Evolutionary conservation across 2,329 filamentous ascomycete species (phyloP).

Genomic region (Lojkania enalia): DNA sequence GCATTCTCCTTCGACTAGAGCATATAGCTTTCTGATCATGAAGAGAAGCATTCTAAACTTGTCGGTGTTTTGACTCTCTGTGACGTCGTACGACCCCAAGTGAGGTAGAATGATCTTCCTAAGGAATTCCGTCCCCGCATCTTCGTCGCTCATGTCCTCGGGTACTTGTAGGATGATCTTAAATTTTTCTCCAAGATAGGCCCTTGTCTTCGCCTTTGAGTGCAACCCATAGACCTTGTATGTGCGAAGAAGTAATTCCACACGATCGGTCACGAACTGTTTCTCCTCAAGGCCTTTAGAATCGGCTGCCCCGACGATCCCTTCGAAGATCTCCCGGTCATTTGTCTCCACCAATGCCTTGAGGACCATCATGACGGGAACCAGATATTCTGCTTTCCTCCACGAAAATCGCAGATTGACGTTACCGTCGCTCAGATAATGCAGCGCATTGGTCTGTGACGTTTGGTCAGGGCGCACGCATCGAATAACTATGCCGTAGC

Average conservation of each 20-base stretch:
- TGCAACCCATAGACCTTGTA: slow-evolving; percentile 91
- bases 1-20: slow-evolving; percentile 89
- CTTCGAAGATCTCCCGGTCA: slow-evolving; percentile 93
- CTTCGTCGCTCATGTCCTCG: slow-evolving; percentile 81
- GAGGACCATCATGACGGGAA: slow-evolving; percentile 94
- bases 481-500: slow-evolving; percentile 86
- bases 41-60: slow-evolving; percentile 94
- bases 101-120: slow-evolving; percentile 89
- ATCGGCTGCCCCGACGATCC: slow-evolving; percentile 76
- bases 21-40: slow-evolving; percentile 95
- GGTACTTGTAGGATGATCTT: slow-evolving; percentile 82
- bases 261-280: slow-evolving; percentile 86
- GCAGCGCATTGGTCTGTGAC: slow-evolving; percentile 94
- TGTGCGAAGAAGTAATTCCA: slow-evolving; percentile 86
- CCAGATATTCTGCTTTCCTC: slow-evolving; percentile 95
- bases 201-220: slow-evolving; percentile 76
- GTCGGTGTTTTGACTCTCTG: slow-evolving; percentile 80
- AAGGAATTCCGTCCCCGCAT: slow-evolving; percentile 88
- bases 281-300: slow-evolving; percentile 83
- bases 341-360: slow-evolving; percentile 96
- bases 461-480: slow-evolving; percentile 96
- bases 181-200: slow-evolving; percentile 90
- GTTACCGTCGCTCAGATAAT: slow-evolving; percentile 94
- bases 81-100: slow-evolving; percentile 82
- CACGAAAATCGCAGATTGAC: slow-evolving; percentile 97